These are phyloP conservation scores for Cordyceps sp. DNA, from an alignment of 2,329 filamentous ascomycete species.

Conservation along the genomic window DNA sequence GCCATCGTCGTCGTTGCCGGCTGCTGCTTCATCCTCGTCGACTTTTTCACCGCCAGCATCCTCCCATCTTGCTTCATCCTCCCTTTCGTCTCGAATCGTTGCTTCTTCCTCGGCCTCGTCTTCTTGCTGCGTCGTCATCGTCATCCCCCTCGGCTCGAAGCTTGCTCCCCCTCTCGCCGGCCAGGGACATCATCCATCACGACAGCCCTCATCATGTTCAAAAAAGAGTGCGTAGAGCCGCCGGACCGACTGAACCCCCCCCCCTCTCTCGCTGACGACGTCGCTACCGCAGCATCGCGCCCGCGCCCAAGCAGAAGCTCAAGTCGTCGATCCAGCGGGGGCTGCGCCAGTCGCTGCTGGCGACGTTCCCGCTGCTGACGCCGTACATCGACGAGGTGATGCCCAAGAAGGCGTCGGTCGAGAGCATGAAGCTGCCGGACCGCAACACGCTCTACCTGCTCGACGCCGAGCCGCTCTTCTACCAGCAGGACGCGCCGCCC, in stretches of 20 bases:
- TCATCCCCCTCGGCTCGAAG: background rate
- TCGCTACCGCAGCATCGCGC: constrained; percentile 43
- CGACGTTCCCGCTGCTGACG: constrained; percentile 72
- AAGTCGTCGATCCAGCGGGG: constrained; percentile 88
- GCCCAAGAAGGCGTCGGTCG: constrained; percentile 84
- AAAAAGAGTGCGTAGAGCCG: constrained; percentile 57
- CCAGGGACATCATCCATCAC: no score
- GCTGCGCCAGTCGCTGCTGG: constrained; percentile 66
- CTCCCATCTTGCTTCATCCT: no score
- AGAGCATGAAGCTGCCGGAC: constrained; percentile 86
- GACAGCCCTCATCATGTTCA: constrained; percentile 77
- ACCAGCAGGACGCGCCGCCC: constrained; percentile 61
- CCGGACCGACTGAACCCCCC: background rate
- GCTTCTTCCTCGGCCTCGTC: no score
- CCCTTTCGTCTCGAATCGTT: no score
- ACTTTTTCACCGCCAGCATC: no score
- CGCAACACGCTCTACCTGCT: constrained; percentile 79
- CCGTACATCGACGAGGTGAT: constrained; percentile 87
- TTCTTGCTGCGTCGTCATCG: no score
- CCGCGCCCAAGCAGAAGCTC: constrained; percentile 81
- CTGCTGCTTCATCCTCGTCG: no score
- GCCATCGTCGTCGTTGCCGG: no score
- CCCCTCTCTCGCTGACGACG: background rate
- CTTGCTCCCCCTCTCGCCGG: background rate
- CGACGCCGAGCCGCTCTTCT: constrained; percentile 68